Evolutionary conservation across 176 grass and related monocot genomes (phyloP), one percentile per base, ranked within the genome.

Genomic region (Stipa capillata): DNA sequence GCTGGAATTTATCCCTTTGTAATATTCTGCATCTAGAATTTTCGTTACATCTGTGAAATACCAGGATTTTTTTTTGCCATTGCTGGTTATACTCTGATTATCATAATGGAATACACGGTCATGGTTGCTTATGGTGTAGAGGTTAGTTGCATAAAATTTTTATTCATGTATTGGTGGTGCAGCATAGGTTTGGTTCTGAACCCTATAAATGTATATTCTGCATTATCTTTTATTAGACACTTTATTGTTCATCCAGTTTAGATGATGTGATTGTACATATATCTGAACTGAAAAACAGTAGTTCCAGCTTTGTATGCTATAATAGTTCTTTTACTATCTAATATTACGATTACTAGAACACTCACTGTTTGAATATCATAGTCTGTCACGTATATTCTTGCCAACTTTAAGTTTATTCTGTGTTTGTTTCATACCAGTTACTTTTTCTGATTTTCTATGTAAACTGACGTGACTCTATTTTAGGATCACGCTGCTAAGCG

Each of bases 1-100:
- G 85, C 92, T 87, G 92, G 85, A 83, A 92, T 97, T 77, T 97
- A 92, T 89, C 95, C 95, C 55, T 92, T 87, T 8, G 92, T 97
- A 94, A 94, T 89, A 85, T 49, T 80, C 43, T 41, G 1, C 5
- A 6, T 80, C 77, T 65, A 34, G 47, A 42, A 10, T 65, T 20
- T 1, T 62, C 17, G 31, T 43, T 28, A 35, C 42, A 82, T 23
- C 54, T 72, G 56, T 0, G 14, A 16, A 37, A 17, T 20, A 17
- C 59, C 31, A 67, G 42, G 20, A n/a, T 4, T 36, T 40, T 25
- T 52, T 36, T 58, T 51, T 67, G 6, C 28, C 37, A 14, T 14
- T 55, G 8, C 1, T 66, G 49, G n/a, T 67, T 74, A 23, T 87
- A 53, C 37, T 53, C 2, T 53, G 69, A 37, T 32, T 54, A 24